Evolutionary conservation across 2,329 filamentous ascomycete species (phyloP).

Genomic region (Scedosporium boydii): DNA sequence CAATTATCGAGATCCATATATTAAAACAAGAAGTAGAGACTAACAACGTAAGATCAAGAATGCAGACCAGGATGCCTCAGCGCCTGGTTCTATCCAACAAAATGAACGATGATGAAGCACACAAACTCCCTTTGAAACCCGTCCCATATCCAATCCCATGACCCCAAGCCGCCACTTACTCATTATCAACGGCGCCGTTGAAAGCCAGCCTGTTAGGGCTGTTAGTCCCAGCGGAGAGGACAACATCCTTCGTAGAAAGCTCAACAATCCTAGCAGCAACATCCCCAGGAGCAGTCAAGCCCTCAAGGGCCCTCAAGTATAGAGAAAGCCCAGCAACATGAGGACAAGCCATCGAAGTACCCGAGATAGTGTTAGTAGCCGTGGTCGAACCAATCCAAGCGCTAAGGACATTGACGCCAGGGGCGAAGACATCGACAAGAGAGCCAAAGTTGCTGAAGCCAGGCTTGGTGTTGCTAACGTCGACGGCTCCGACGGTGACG

Average conservation of each 20-base stretch:
- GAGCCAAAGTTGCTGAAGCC: slow-evolving; percentile 41
- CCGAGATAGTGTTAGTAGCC: slow-evolving; percentile 38
- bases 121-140: neutral
- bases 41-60: neutral
- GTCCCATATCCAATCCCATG: neutral
- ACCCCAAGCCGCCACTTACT: neutral
- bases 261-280: slow-evolving; percentile 36
- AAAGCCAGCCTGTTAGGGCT: slow-evolving; percentile 45
- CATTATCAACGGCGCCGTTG: slow-evolving; percentile 29
- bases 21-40: neutral
- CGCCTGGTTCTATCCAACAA: neutral
- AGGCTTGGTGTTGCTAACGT: slow-evolving; percentile 25
- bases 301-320: slow-evolving; percentile 35
- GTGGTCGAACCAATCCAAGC: slow-evolving; percentile 32
- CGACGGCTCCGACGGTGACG: slow-evolving; percentile 43
- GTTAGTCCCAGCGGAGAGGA: slow-evolving; percentile 28
- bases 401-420: slow-evolving; percentile 35
- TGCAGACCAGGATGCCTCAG: neutral
- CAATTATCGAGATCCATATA: neutral
- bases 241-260: slow-evolving; percentile 29
- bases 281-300: slow-evolving; percentile 28
- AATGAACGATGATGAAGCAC: neutral
- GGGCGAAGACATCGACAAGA: slow-evolving; percentile 40
- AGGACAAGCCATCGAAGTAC: slow-evolving; percentile 54
- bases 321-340: slow-evolving; percentile 48